Percentiles rank a stretch among this genome's conserved stretches.
Conservation (phyloP, 1,284 basidiomycete genomes). For the Irpex sp. region DNA sequence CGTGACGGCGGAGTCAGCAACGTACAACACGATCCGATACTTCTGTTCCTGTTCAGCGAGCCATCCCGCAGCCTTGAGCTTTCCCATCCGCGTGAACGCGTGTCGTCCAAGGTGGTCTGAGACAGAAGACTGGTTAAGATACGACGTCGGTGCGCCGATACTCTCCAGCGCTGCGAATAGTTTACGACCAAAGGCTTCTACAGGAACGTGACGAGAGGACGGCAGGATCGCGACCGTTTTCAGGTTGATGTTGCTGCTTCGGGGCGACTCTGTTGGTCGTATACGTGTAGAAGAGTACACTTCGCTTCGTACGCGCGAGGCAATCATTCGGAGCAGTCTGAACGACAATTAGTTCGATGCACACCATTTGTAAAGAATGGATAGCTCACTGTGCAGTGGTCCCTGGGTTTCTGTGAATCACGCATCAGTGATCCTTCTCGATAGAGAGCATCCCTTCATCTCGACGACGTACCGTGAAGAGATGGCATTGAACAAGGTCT, state of each 20-base stretch:
- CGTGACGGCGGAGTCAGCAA: slow-evolving; percentile 88
- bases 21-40: slow-evolving; percentile 88
- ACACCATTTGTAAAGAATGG: neutral
- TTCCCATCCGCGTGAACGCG: slow-evolving; percentile 92
- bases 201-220: slow-evolving; percentile 77
- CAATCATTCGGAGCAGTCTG: slow-evolving; percentile 88
- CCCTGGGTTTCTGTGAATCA: slow-evolving; percentile 72
- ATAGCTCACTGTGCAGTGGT: slow-evolving; percentile 85
- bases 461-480: slow-evolving; percentile 61
- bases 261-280: slow-evolving; percentile 53
- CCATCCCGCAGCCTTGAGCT: slow-evolving; percentile 92
- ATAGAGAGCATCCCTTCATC: slow-evolving; percentile 2
- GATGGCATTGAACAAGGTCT: slow-evolving; percentile 96
- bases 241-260: slow-evolving; percentile 81
- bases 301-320: slow-evolving; percentile 85
- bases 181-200: slow-evolving; percentile 85
- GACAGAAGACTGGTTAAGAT: slow-evolving; percentile 89
- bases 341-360: neutral
- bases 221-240: slow-evolving; percentile 91
- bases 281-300: slow-evolving; percentile 58
- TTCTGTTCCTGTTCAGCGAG: slow-evolving; percentile 93
- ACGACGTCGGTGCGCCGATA: slow-evolving; percentile 85
- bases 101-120: slow-evolving; percentile 88
- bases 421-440: slow-evolving; percentile 6
- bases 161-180: slow-evolving; percentile 85